A percentile compares a stretch with the other conserved stretches of the same genome.
phyloP scores from a whole-genome alignment of 2,329 filamentous ascomycete species.

The Trichoderma atroviride region DNA sequence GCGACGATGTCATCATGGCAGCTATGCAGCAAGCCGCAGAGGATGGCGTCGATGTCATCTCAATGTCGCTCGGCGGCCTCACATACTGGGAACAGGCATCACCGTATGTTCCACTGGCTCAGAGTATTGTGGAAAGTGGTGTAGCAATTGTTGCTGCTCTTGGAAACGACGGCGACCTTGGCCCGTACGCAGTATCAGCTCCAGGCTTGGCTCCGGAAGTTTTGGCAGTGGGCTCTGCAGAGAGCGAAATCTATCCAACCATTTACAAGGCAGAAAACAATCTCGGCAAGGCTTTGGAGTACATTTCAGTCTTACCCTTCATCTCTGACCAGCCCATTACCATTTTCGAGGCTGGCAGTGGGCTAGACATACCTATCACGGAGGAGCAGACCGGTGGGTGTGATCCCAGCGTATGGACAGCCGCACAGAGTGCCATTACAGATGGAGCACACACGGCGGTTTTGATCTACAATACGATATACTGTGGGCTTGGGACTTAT shows the following conservation, averaged over 20 bases:
- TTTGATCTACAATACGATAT: background rate
- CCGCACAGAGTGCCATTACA: background rate
- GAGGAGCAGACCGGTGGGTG: background rate
- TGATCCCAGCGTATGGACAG: background rate
- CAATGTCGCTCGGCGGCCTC: constrained; percentile 39
- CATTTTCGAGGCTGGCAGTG: background rate
- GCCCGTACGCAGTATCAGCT: background rate
- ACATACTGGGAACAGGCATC: constrained; percentile 43
- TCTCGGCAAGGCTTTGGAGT: background rate
- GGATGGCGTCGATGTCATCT: constrained; percentile 44
- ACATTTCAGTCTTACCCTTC: background rate
- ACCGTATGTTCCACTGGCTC: constrained; percentile 45
- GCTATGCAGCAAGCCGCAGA: constrained; percentile 46
- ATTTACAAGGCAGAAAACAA: background rate
- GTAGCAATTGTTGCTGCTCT: constrained; percentile 30
- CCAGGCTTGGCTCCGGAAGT: constrained; percentile 1
- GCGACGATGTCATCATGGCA: constrained; percentile 42
- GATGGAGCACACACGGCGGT: background rate
- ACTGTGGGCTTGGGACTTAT: background rate
- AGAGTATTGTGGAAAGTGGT: constrained; percentile 43
- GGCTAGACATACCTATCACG: background rate
- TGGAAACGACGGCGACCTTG: constrained; percentile 46
- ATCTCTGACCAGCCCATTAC: background rate
- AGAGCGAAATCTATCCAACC: constrained; percentile 8
- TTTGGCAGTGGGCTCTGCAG: background rate